phyloP scores from a whole-genome alignment of 2,329 filamentous ascomycete species.

The Pleoardoris graminearum region DNA sequence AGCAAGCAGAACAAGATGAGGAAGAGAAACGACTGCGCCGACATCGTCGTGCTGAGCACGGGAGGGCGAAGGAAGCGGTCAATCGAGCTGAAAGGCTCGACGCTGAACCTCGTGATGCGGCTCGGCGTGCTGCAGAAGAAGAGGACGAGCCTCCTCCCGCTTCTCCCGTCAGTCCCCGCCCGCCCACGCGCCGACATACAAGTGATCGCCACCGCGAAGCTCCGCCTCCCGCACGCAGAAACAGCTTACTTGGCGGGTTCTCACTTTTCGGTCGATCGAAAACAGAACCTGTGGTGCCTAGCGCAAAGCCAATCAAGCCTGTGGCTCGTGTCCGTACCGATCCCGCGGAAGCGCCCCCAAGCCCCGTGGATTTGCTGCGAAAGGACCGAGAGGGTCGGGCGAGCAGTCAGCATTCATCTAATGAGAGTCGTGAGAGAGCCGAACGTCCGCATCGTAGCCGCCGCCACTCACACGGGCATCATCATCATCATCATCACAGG shows the following conservation, averaged over 20 bases:
- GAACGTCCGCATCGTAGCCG: constrained; percentile 39
- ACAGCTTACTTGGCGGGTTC: constrained; percentile 36
- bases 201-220: constrained; percentile 29
- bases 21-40: constrained; percentile 30
- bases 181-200: constrained; percentile 27
- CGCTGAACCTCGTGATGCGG: constrained; percentile 29
- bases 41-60: constrained; percentile 31
- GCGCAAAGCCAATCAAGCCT: constrained; percentile 29
- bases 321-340: constrained; percentile 30
- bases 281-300: constrained; percentile 30
- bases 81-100: constrained; percentile 19
- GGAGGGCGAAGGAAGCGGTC: constrained; percentile 26
- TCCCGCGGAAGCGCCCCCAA: constrained; percentile 23
- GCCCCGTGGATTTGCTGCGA: constrained; percentile 15
- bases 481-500: constrained; percentile 26
- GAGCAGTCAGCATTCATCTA: constrained; percentile 38
- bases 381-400: constrained; percentile 30
- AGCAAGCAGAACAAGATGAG: constrained; percentile 25
- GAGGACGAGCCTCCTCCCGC: constrained; percentile 23
- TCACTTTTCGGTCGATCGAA: constrained; percentile 38
- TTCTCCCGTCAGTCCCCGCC: constrained; percentile 27
- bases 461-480: constrained; percentile 30
- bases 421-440: constrained; percentile 34
- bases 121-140: constrained; percentile 33
- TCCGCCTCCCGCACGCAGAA: constrained; percentile 27